Conservation (phyloP, 2,329 filamentous ascomycete genomes). For the Diaporthe capsici region DNA sequence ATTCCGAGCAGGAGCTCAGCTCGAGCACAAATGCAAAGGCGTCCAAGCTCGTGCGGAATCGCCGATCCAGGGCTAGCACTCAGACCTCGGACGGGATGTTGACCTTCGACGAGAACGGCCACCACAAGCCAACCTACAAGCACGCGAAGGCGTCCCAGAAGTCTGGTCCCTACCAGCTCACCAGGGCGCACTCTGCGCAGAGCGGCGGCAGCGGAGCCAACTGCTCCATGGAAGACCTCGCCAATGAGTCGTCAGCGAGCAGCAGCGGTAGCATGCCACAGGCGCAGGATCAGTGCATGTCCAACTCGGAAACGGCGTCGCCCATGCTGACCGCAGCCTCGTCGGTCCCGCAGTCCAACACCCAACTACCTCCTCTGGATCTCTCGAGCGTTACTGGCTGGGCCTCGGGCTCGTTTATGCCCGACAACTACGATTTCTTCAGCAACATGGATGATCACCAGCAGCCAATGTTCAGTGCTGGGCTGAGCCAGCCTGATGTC, state of each 20-base stretch:
- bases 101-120: slow-evolving; percentile 74
- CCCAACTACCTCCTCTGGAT: slow-evolving; percentile 70
- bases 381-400: slow-evolving; percentile 64
- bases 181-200: slow-evolving; percentile 70
- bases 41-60: slow-evolving; percentile 52
- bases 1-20: slow-evolving; percentile 62
- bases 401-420: slow-evolving; percentile 61
- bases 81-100: slow-evolving; percentile 72
- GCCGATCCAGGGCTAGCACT: slow-evolving; percentile 72
- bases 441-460: slow-evolving; percentile 63
- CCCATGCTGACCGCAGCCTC: slow-evolving; percentile 65
- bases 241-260: slow-evolving; percentile 53
- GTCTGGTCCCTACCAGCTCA: slow-evolving; percentile 73
- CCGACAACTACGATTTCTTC: slow-evolving; percentile 68
- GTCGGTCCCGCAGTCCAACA: slow-evolving; percentile 66
- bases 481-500: slow-evolving; percentile 68
- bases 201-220: slow-evolving; percentile 64
- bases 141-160: slow-evolving; percentile 73
- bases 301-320: slow-evolving; percentile 74
- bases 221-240: slow-evolving; percentile 61
- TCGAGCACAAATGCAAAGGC: slow-evolving; percentile 54
- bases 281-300: slow-evolving; percentile 63
- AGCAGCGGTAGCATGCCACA: slow-evolving; percentile 54
- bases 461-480: slow-evolving; percentile 73
- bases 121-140: slow-evolving; percentile 74